Base-by-base conservation (phyloP, 164 flowering plant genomes). In the Dillenia turbinata region DNA sequence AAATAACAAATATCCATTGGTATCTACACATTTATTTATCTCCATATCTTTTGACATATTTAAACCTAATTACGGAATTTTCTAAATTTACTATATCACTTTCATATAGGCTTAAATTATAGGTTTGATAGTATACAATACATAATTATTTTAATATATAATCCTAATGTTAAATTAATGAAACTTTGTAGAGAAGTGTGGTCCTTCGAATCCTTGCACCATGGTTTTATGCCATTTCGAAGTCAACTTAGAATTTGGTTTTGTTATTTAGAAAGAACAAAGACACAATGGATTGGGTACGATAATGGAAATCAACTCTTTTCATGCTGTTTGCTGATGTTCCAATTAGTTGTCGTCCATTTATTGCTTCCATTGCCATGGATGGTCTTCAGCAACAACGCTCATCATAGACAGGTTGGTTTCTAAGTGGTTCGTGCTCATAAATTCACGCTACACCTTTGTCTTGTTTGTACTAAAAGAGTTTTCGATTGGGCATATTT, bases 341-440 rank as follows among this genome's bases (percentile, higher is more conserved):
- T 52, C 96, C 98, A 1, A 26, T 57, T 61, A 53, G 62, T 48
- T 77, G 83, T 6, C 90, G 90, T 11, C 66, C 76, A n/a, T 55
- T 67, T 19, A 61, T 93, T 46, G 72, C 81, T 57, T 90, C 98
- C 51, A 84, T 93, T 56, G 84, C 98, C 8, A 70, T 90, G 52
- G 98, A 93, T 75, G 98, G 98, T 33, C 98, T 68, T 93, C 98
- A 61, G 96, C 96, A 10, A 93, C 97, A 49, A 90, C 97, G 53
- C 63, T 93, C 47, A 85, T 93, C 47, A 49, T 93, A 47, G 78
- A 90, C 77, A 84, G 96, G 98, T 88, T n/a, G n/a, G 47, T 64
- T 19, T 43, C 46, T 56, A 40, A 13, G 47, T 16, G 56, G 12
- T 17, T 26, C 33, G 2, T 26, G 33, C 33, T 26, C 33, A 26